phyloP scores from a whole-genome alignment of 1,139 yeast species.

The Debaryomycetaceae sp. region DNA sequence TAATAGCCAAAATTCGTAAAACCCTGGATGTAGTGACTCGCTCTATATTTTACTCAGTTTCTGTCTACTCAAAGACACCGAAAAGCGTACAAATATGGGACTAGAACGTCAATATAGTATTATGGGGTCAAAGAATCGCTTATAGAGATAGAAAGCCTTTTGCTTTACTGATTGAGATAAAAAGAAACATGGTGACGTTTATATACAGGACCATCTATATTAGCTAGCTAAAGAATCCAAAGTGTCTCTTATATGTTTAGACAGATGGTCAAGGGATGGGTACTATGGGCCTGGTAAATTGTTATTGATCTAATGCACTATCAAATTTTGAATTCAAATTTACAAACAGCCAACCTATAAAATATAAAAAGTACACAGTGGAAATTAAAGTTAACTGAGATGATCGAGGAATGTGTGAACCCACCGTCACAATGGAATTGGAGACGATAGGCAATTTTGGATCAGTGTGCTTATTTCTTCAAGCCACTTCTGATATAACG shows the following conservation, averaged over 20 bases:
- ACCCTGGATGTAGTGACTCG: background rate
- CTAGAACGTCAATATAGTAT: too few species aligned
- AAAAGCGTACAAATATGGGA: too few species aligned
- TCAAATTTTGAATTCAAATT: background rate
- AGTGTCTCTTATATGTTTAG: too few species aligned
- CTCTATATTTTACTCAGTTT: background rate
- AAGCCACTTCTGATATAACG: constrained; percentile 90
- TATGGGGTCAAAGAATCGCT: too few species aligned
- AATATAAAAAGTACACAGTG: constrained; percentile 1
- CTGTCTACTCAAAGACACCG: background rate
- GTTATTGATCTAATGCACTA: background rate
- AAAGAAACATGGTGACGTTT: too few species aligned
- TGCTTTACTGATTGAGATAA: too few species aligned
- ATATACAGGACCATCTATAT: too few species aligned
- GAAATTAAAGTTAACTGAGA: constrained; percentile 1
- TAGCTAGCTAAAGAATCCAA: too few species aligned
- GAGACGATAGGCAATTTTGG: background rate
- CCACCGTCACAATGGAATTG: background rate
- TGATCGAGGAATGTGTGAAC: background rate
- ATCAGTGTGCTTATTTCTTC: constrained; percentile 35
- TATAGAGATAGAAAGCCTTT: too few species aligned
- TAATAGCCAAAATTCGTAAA: too few species aligned
- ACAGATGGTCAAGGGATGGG: too few species aligned
- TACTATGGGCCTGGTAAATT: too few species aligned
- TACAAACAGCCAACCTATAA: background rate